Evolutionary conservation across 176 grass and related monocot genomes (phyloP), one percentile per base, ranked within the genome.

Genomic region (Triticum timopheevii): DNA sequence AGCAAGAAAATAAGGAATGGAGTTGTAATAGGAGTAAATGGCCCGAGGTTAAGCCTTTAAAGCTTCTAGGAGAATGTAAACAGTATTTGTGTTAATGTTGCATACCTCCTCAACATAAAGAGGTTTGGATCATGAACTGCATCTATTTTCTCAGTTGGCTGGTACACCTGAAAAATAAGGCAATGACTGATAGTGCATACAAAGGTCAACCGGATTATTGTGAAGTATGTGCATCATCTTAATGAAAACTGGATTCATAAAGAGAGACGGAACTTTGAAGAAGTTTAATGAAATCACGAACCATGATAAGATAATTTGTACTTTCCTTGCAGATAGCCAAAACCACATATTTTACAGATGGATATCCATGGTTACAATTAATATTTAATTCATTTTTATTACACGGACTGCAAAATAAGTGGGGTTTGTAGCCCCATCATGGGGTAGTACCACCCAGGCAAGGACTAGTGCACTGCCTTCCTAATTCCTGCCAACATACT

Each of bases 71-170:
- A 34, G 8, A 19, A 15, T 61, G 10, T 31, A 23, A 85, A 54
- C 16, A 85, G 49, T 64, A 83, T 10, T 77, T 33, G 34, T 3
- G 11, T 30, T 2, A 7, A 52, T 17, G 19, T 27, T 63, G 20
- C 61, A 59, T 69, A 94, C 93, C 93, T 92, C 90, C 83, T 94
- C 90, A 65, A 84, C 83, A 83, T 31, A 69, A 45, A 94, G 28
- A 39, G 90, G 88, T 67, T 38, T 13, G 45, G 45, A 49, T 90
- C 93, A 69, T 45, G 83, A 79, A 94, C 65, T 79, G 85, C 83
- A 76, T 89, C 89, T 79, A 92, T 90, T 45, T 76, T 87, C 44
- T 94, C 92, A 39, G 23, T 22, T 65, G 84, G 78, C 69, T 84
- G 61, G 73, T 90, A 92, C 8, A 94, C 88, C 93, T 94, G 61